These are phyloP conservation scores for Apiotrichum akiyoshidainum DNA, from an alignment of 1,284 basidiomycete species.

Conservation along the genomic window DNA sequence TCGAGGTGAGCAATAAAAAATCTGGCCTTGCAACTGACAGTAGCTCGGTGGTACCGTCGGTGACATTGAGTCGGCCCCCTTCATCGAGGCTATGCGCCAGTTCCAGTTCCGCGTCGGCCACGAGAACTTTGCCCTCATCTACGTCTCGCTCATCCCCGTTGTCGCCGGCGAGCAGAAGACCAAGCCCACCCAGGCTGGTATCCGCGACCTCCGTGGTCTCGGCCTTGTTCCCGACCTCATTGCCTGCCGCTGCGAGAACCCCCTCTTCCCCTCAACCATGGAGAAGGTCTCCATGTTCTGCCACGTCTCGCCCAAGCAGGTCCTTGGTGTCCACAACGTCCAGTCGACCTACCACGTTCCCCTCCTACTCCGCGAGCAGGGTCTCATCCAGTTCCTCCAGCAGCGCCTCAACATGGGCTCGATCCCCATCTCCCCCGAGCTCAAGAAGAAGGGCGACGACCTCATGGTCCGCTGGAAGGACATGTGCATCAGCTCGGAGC, in stretches of 20 bases:
- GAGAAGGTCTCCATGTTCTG: constrained; percentile 99
- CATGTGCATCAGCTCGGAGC: constrained; percentile 81
- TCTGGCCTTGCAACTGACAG: too few relatives aligned
- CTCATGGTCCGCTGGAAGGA: constrained; percentile 76
- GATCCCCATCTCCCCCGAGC: constrained; percentile 57
- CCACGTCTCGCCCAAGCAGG: constrained; percentile 89
- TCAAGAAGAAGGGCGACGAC: constrained; percentile 64
- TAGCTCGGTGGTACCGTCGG: constrained; percentile 94
- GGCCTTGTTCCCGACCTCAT: constrained; percentile 93
- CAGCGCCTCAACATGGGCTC: constrained; percentile 72
- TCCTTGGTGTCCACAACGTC: constrained; percentile 94
- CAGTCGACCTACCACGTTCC: constrained; percentile 97
- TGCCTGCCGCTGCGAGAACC: constrained; percentile 71
- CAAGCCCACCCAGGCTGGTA: constrained; percentile 96
- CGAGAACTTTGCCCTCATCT: constrained; percentile 95
- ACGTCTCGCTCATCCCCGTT: constrained; percentile 96
- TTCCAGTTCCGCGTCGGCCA: constrained; percentile 98
- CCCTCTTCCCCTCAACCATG: constrained; percentile 79
- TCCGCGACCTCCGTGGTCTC: constrained; percentile 88
- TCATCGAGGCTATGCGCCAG: constrained; percentile 97
- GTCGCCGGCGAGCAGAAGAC: constrained; percentile 99
- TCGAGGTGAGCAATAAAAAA: constrained; percentile 61
- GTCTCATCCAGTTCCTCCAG: constrained; percentile 79
- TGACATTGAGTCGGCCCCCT: constrained; percentile 94
- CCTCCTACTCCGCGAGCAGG: constrained; percentile 85